Conservation (phyloP, 306 rosid species). For the Acacia acuminata region DNA sequence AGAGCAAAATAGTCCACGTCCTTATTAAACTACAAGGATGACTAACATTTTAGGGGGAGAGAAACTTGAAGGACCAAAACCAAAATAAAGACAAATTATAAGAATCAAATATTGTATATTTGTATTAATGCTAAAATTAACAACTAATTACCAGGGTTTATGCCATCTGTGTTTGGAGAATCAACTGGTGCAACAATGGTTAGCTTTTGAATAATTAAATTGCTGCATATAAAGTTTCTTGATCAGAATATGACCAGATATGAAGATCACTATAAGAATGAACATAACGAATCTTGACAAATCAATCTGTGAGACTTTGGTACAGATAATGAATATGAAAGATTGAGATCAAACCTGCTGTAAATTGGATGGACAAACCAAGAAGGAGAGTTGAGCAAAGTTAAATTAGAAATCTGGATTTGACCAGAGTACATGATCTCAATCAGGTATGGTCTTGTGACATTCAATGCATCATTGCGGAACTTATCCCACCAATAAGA, state of each 20-base stretch:
- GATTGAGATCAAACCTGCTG: constrained; percentile 41
- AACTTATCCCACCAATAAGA: constrained; percentile 70
- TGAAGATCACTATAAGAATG: neutral
- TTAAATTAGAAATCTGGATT: constrained; percentile 60
- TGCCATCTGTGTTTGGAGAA: constrained; percentile 83
- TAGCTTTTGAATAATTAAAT: constrained; percentile 49
- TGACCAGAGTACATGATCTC: constrained; percentile 58
- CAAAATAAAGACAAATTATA: no score
- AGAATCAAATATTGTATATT: no score
- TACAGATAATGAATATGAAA: neutral
- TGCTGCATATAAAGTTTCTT: constrained; percentile 36
- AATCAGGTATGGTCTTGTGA: constrained; percentile 56
- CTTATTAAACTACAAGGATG: no score
- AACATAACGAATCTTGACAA: neutral
- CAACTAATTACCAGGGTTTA: constrained; percentile 57
- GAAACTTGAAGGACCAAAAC: no score
- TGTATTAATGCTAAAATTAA: no score
- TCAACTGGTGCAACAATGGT: constrained; percentile 69
- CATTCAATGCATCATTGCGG: constrained; percentile 14
- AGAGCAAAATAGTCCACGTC: no score
- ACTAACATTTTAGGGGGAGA: no score
- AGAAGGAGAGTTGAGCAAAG: constrained; percentile 63
- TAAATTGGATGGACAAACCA: constrained; percentile 73
- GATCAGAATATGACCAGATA: constrained; percentile 3
- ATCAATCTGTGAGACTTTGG: neutral